Base-by-base conservation (phyloP, 1,284 basidiomycete species). In the Leucoagaricus sp. region DNA sequence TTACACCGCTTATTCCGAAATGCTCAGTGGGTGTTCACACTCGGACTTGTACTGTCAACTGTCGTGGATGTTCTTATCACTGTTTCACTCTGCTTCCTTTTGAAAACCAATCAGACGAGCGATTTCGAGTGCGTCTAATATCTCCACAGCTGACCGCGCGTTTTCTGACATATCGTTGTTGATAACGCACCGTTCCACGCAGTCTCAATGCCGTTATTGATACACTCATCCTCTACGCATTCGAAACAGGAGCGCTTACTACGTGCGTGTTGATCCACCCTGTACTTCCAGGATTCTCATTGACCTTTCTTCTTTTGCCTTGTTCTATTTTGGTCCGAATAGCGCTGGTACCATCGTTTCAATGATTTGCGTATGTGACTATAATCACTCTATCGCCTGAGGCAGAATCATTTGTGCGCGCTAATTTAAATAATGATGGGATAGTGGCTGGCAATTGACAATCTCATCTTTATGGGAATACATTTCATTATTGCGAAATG, bases 191-290 rank as follows among this genome's bases (percentile, higher is more conserved):
- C 13, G 4, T 33, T 4, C 42, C 29, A 48, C 23, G 15, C 36
- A 81, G 81, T 31, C 64, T 83, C 60, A 79, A 82, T 57, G 70
- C 68, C 1, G 66, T 83, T 47, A 76, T 83, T 50, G 74, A 83
- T 57, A 62, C 75, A 0, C 69, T 84, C 13, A 76, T 81, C 21
- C 63, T 75, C 26, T 83, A 84, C 60, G 75, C 82, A 1, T 75
- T 84, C 44, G 80, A 84, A 63, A 83, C 77, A 28, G 82, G 83
- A 5, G 67, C 75, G 19, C 64, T 83, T 19, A 84, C 82, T 21
- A 77, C 77, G 82, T 81, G 59, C 34, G 71, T 62, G 59, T 44
- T n/a, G n/a, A 17, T n/a, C 25, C 45, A 15, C 34, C 21, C 3
- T 25, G 41, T 19, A 25, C n/a, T 10, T 23, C 1, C 7, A 25